Conservation (phyloP, 768 basidiomycete species). For the Rubroboletus pulcherrimus region DNA sequence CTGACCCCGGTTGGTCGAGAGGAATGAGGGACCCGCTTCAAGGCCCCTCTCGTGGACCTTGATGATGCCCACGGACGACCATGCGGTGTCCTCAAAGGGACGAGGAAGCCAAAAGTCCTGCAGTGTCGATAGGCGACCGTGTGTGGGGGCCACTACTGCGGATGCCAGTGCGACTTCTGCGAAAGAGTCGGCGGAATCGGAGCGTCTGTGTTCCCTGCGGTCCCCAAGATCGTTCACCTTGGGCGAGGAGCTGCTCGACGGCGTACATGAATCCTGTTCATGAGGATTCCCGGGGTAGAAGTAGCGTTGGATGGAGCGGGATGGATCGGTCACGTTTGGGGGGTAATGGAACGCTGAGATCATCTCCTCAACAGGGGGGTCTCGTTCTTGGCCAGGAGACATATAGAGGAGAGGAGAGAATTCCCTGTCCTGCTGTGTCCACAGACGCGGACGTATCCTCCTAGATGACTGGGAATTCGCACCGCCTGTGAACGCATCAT, state of each 20-base stretch:
- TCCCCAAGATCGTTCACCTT: neutral
- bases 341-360: neutral
- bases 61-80: neutral
- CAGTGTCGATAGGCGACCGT: slow-evolving; percentile 13
- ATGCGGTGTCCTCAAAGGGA: slow-evolving; percentile 16
- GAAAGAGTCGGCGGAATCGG: slow-evolving; percentile 12
- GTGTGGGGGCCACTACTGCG: neutral
- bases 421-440: slow-evolving; percentile 4
- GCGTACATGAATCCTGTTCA: neutral
- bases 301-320: neutral
- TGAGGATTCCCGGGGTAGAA: neutral
- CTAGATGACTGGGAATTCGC: neutral
- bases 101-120: slow-evolving; percentile 16
- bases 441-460: slow-evolving; percentile 9
- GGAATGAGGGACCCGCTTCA: slow-evolving; percentile 11
- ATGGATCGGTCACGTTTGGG: neutral
- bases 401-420: slow-evolving; percentile 25
- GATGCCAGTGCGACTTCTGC: slow-evolving; percentile 21
- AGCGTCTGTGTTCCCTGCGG: slow-evolving; percentile 2
- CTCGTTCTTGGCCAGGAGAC: slow-evolving; percentile 6
- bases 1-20: neutral
- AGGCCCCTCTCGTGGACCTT: slow-evolving; percentile 18
- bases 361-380: neutral
- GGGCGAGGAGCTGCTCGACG: neutral
- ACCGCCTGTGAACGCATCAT: neutral